Conservation (phyloP, 139 green algal genomes). For the Mesotaenium endlicherianum region DNA sequence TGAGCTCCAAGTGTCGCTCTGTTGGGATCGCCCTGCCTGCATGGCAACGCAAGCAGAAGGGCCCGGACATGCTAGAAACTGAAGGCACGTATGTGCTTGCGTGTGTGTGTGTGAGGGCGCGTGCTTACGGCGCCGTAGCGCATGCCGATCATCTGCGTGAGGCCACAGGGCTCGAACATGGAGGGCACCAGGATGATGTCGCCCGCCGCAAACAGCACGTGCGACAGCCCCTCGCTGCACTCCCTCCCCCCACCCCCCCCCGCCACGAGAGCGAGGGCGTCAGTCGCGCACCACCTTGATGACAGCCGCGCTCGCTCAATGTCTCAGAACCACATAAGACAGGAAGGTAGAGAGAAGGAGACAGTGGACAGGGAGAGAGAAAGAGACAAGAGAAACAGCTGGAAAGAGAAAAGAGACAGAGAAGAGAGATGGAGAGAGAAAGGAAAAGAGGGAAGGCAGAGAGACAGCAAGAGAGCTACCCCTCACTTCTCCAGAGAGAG, state of each 20-base stretch:
- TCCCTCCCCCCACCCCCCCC: not conserved
- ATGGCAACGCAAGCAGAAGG: too few species aligned
- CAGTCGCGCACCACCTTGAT: not conserved
- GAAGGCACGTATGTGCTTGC: too few species aligned
- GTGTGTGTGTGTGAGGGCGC: too few species aligned
- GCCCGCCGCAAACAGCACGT: constrained; percentile 85
- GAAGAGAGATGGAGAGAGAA: too few species aligned
- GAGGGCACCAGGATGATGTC: constrained; percentile 91
- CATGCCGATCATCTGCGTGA: constrained; percentile 87
- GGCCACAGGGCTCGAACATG: constrained; percentile 94
- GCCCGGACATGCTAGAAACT: too few species aligned
- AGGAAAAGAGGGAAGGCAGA: not conserved
- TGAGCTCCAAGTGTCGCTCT: too few species aligned
- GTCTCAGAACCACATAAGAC: too few species aligned
- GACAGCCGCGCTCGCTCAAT: too few species aligned
- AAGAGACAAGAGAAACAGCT: not conserved
- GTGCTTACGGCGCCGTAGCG: constrained; percentile 59
- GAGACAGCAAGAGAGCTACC: not conserved
- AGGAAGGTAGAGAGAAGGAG: too few species aligned
- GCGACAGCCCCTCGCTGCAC: constrained; percentile 81
- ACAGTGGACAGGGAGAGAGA: not conserved
- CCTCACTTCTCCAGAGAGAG: not conserved
- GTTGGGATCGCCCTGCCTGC: too few species aligned
- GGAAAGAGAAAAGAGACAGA: not conserved
- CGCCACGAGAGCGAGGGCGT: not conserved